Conservation (phyloP, 371 early-diverging fungal genomes). For the Choanephora cucurbitarum region DNA sequence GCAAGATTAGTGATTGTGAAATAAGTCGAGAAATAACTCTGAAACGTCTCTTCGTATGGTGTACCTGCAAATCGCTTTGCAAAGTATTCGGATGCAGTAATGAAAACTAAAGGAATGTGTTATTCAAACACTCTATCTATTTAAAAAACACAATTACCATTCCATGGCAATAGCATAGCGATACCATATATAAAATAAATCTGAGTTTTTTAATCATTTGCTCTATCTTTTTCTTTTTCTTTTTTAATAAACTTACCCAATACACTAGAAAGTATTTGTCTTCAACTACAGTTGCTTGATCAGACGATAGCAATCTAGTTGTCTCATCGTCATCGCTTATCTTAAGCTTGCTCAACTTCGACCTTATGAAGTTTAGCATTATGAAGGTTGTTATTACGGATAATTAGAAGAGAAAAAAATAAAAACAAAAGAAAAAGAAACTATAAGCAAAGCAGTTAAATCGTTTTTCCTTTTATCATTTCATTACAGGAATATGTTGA, state of each 20-base stretch:
- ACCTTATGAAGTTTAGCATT: conserved; percentile 4
- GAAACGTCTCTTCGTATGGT: conserved; percentile 64
- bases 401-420: background rate
- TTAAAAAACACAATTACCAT: conserved; percentile 50
- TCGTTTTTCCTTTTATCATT: no score
- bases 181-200: conserved; percentile 74
- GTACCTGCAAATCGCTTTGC: conserved; percentile 61
- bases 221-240: background rate
- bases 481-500: no score
- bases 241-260: conserved; percentile 18
- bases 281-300: conserved; percentile 3
- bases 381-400: background rate
- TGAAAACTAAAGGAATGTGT: conserved; percentile 57
- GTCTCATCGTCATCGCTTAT: conserved; percentile 1
- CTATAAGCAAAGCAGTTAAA: no score
- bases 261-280: conserved; percentile 31
- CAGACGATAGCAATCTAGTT: conserved; percentile 1
- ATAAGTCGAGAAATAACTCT: conserved; percentile 75
- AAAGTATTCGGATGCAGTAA: conserved; percentile 78
- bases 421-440: background rate
- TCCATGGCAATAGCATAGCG: conserved; percentile 81
- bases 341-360: background rate
- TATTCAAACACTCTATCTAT: background rate
- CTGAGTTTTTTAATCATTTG: conserved; percentile 10
- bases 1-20: conserved; percentile 65